Evolutionary conservation across 73 alveolate species (phyloP).

Genomic region (Paramecium octaurelia): DNA sequence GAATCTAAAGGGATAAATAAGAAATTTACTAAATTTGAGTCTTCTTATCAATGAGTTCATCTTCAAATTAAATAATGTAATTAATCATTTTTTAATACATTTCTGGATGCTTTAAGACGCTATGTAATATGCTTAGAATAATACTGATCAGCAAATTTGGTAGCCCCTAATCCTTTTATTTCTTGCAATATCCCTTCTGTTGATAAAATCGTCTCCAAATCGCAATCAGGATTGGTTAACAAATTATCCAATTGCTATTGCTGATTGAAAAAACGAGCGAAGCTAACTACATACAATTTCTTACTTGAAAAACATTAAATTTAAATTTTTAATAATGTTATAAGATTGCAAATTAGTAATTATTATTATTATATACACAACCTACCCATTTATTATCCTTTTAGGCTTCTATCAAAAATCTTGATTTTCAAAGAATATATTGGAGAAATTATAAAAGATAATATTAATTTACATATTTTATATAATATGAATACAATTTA

Average conservation of each 20-base stretch:
- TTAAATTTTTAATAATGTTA: neutral
- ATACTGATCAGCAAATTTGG: slow-evolving; percentile 37
- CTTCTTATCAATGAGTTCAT: neutral
- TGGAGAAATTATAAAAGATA: neutral
- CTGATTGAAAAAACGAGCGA: neutral
- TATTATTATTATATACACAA: neutral
- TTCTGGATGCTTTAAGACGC: slow-evolving; percentile 3
- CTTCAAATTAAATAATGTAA: neutral
- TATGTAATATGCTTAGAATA: neutral
- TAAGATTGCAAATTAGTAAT: neutral
- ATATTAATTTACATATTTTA: neutral
- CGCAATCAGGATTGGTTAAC: neutral
- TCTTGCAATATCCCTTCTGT: neutral
- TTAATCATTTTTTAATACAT: neutral
- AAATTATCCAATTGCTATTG: neutral
- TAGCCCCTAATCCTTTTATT: slow-evolving; percentile 32
- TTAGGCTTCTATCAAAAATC: neutral
- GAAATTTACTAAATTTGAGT: neutral
- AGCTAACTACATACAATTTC: neutral
- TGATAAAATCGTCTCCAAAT: neutral
- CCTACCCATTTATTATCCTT: too few species aligned
- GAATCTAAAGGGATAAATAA: neutral
- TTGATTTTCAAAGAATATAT: neutral
- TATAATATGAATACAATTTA: neutral
- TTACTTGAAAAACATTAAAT: slow-evolving; percentile 25